Percentiles rank a stretch among this genome's conserved stretches.
These are phyloP conservation scores for Diplodia mutila DNA, from an alignment of 2,329 filamentous ascomycete species.

Conservation along the genomic window DNA sequence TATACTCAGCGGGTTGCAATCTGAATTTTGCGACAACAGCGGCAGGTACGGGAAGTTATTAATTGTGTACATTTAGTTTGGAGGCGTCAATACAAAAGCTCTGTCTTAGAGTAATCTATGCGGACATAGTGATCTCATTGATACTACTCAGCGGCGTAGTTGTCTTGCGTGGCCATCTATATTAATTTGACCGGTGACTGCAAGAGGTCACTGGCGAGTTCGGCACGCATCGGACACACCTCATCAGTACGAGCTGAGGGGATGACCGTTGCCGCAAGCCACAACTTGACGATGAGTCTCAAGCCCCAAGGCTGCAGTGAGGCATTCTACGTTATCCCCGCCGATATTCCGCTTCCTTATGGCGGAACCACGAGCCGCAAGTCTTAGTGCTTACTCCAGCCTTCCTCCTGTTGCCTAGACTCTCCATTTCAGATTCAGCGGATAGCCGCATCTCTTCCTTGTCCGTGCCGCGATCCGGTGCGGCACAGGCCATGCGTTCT, in stretches of 20 bases:
- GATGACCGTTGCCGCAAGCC: not conserved
- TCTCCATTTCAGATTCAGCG: not conserved
- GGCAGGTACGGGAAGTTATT: constrained; percentile 2
- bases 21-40: not conserved
- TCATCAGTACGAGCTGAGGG: not conserved
- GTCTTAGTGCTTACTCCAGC: not conserved
- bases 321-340: not conserved
- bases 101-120: constrained; percentile 16
- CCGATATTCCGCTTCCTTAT: not conserved
- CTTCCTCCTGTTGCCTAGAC: not conserved
- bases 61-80: constrained; percentile 16
- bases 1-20: not conserved
- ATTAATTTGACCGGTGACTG: not conserved
- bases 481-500: not conserved
- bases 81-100: constrained; percentile 3
- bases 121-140: not conserved
- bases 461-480: not conserved
- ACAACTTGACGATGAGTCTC: not conserved
- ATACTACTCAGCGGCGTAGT: no score
- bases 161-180: not conserved
- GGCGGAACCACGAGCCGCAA: not conserved
- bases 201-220: not conserved
- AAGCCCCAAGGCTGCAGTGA: not conserved
- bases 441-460: not conserved
- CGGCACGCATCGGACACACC: not conserved